Evolutionary conservation across 225 moss, liverwort and hornwort species (phyloP).

Genomic region (Pseudoscleropodium purum): DNA sequence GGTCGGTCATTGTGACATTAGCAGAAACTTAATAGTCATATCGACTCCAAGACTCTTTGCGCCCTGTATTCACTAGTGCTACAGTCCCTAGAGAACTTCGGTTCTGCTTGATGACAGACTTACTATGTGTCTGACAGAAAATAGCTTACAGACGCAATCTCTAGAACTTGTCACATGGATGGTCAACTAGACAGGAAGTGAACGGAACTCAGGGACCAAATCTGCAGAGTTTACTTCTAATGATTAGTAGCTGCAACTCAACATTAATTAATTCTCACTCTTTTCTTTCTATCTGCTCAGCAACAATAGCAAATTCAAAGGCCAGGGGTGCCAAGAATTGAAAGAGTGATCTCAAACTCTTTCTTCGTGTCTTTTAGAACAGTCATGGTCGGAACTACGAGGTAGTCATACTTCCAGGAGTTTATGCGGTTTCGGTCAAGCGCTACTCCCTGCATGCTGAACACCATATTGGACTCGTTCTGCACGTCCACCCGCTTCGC

Average conservation of each 20-base stretch:
- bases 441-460: background rate
- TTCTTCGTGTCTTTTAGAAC: background rate
- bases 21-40: background rate
- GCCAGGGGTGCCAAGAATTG: background rate
- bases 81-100: background rate
- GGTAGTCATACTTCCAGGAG: background rate
- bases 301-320: background rate
- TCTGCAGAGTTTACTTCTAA: background rate
- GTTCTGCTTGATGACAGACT: background rate
- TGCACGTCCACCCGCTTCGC: background rate
- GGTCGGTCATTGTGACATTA: background rate
- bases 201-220: background rate
- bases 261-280: background rate
- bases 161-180: background rate
- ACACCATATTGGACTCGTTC: background rate
- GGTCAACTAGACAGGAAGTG: background rate
- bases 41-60: background rate
- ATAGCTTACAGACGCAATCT: background rate
- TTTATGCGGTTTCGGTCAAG: background rate
- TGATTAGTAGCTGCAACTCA: background rate
- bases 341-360: background rate
- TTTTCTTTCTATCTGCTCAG: background rate
- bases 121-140: background rate
- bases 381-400: background rate
- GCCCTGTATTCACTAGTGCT: background rate